Conservation (phyloP, 495 filamentous ascomycete species). For the Cairneyella variabilis region DNA sequence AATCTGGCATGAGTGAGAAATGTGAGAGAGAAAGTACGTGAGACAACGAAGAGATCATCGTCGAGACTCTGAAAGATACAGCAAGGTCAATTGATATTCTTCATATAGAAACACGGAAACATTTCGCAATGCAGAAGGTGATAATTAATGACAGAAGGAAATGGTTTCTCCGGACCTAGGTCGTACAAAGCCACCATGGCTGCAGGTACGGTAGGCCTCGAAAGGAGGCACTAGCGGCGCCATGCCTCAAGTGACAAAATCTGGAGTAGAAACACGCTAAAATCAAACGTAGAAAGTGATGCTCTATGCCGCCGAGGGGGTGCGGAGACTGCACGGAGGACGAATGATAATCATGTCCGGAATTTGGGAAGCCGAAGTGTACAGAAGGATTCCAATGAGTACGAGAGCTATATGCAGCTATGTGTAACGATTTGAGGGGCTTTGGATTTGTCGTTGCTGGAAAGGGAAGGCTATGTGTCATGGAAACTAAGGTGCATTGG, state of each 20-base stretch:
- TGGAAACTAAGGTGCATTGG: neutral
- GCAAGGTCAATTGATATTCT: neutral
- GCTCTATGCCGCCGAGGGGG: too few species aligned
- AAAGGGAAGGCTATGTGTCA: slow-evolving; percentile 2
- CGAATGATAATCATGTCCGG: neutral
- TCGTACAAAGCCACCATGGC: slow-evolving; percentile 6
- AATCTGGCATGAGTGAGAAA: too few species aligned
- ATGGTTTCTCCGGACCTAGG: slow-evolving; percentile 15
- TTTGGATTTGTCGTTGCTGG: neutral
- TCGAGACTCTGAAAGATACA: neutral
- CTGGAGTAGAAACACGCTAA: neutral
- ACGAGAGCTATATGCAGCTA: neutral
- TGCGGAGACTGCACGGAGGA: neutral
- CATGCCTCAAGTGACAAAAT: slow-evolving; percentile 27
- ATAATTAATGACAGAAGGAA: slow-evolving; percentile 14
- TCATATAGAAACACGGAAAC: neutral
- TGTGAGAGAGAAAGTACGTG: too few species aligned
- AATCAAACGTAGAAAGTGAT: too few species aligned
- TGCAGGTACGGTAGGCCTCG: neutral
- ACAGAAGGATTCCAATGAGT: neutral
- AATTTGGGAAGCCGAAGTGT: too few species aligned
- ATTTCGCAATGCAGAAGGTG: neutral
- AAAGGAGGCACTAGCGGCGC: neutral
- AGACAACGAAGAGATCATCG: too few species aligned
- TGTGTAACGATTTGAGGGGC: neutral